Conservation (phyloP, 225 moss, liverwort and hornwort species). For the Bryum argenteum region DNA sequence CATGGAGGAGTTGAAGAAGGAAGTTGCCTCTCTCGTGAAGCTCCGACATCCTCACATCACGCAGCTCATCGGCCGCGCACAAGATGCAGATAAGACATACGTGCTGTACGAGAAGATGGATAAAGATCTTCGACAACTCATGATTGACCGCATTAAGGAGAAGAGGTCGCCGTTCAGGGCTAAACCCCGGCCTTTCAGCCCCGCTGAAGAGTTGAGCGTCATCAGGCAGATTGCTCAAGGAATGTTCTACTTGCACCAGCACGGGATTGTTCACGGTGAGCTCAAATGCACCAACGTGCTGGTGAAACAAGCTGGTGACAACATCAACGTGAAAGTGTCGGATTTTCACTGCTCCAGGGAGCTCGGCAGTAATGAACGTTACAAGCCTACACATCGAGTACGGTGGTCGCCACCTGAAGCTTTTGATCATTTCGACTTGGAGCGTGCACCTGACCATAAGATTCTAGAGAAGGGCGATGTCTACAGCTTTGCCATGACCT, state of each 20-base stretch:
- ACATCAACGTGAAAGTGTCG: conserved; percentile 42
- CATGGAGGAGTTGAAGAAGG: conserved; percentile 29
- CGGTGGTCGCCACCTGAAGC: not conserved
- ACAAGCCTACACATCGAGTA: not conserved
- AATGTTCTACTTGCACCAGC: conserved; percentile 45
- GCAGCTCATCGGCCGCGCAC: conserved; percentile 40
- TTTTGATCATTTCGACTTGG: conserved; percentile 3
- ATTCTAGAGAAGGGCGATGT: conserved; percentile 31
- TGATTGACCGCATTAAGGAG: not conserved
- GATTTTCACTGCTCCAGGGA: conserved; percentile 41
- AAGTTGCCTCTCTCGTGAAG: conserved; percentile 40
- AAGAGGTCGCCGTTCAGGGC: too few relatives aligned
- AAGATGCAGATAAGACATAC: conserved; percentile 12
- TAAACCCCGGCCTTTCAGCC: conserved; percentile 32
- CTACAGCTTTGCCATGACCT: conserved; percentile 40
- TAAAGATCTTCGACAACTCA: conserved; percentile 29
- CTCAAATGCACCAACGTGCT: conserved; percentile 43
- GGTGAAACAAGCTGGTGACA: conserved; percentile 22
- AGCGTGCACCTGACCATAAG: not conserved
- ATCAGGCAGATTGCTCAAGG: conserved; percentile 51
- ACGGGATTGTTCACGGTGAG: conserved; percentile 35
- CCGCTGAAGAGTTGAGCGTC: conserved; percentile 27
- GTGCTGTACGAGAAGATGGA: conserved; percentile 50
- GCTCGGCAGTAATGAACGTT: not conserved
- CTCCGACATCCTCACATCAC: conserved; percentile 50